phyloP scores from a whole-genome alignment of 1,284 basidiomycete species.

The Entoloma clypeatum region DNA sequence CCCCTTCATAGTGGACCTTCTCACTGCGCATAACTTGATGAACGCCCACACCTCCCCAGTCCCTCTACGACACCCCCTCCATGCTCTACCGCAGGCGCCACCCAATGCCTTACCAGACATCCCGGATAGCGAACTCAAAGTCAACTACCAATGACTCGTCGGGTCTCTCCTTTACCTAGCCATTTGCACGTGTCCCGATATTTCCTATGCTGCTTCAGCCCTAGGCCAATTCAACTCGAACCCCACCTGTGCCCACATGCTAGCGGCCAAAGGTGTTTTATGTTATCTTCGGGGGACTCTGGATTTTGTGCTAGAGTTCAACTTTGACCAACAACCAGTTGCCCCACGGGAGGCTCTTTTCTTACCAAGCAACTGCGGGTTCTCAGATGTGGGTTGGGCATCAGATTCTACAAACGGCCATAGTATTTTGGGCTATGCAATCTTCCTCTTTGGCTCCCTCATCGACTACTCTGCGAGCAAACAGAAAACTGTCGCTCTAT shows the following conservation, averaged over 20 bases:
- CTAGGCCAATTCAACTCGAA: slow-evolving; percentile 5
- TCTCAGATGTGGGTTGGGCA: slow-evolving; percentile 24
- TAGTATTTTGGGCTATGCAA: slow-evolving; percentile 26
- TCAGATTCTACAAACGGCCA: slow-evolving; percentile 17
- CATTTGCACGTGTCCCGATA: slow-evolving; percentile 5
- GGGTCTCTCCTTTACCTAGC: slow-evolving; percentile 9
- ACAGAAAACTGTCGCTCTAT: slow-evolving; percentile 35
- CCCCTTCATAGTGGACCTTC: slow-evolving; percentile 21
- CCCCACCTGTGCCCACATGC: slow-evolving; percentile 7
- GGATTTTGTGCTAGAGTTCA: slow-evolving; percentile 5
- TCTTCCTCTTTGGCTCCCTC: slow-evolving; percentile 27
- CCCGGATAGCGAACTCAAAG: slow-evolving; percentile 6
- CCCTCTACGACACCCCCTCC: no score
- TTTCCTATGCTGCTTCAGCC: slow-evolving; percentile 4
- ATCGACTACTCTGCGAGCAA: slow-evolving; percentile 37
- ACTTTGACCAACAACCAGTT: background rate
- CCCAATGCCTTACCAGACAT: slow-evolving; percentile 10
- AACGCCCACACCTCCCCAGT: slow-evolving; percentile 12
- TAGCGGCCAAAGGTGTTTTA: slow-evolving; percentile 8
- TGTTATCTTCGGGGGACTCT: slow-evolving; percentile 4
- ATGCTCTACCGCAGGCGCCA: slow-evolving; percentile 1
- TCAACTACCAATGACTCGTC: slow-evolving; percentile 1
- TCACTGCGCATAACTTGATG: slow-evolving; percentile 12
- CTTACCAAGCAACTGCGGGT: slow-evolving; percentile 9
- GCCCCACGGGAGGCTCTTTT: background rate